phyloP scores from a whole-genome alignment of 768 basidiomycete species.

The Lyophyllum decastes region DNA sequence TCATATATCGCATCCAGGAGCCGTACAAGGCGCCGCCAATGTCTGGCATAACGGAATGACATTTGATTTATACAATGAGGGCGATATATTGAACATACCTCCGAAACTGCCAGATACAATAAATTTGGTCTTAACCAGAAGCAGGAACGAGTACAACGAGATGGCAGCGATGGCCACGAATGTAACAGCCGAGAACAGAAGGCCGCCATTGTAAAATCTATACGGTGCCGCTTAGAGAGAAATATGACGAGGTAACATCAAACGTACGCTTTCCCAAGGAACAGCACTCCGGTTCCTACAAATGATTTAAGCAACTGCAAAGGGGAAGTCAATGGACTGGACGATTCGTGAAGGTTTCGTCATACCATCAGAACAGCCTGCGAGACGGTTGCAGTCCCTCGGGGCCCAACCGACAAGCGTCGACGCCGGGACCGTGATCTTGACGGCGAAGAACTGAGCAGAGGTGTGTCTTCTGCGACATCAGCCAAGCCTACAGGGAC shows the following conservation, averaged over 20 bases:
- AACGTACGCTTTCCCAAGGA: conserved; percentile 90
- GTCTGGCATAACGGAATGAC: conserved; percentile 46
- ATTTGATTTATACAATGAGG: background rate
- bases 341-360: background rate
- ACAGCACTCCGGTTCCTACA: conserved; percentile 93
- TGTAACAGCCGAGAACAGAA: conserved; percentile 82
- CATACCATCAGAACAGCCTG: conserved; percentile 91
- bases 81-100: conserved; percentile 47
- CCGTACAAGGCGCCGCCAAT: conserved; percentile 94
- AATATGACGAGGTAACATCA: background rate
- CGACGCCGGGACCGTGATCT: conserved; percentile 58
- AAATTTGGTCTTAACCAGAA: conserved; percentile 85
- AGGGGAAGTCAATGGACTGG: conserved; percentile 2
- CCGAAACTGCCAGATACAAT: conserved; percentile 93
- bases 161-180: conserved; percentile 82
- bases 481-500: conserved; percentile 24
- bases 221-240: background rate
- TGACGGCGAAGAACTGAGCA: conserved; percentile 47
- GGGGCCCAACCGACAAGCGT: conserved; percentile 55
- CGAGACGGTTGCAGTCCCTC: conserved; percentile 86
- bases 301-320: conserved; percentile 86
- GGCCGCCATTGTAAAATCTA: conserved; percentile 94
- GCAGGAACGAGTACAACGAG: conserved; percentile 91
- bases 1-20: conserved; percentile 87
- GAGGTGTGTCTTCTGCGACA: conserved; percentile 54